A percentile compares a stretch with the other conserved stretches of the same genome.
phyloP scores from a whole-genome alignment of 2,329 filamentous ascomycete genomes.

The Teratosphaeria destructans region DNA sequence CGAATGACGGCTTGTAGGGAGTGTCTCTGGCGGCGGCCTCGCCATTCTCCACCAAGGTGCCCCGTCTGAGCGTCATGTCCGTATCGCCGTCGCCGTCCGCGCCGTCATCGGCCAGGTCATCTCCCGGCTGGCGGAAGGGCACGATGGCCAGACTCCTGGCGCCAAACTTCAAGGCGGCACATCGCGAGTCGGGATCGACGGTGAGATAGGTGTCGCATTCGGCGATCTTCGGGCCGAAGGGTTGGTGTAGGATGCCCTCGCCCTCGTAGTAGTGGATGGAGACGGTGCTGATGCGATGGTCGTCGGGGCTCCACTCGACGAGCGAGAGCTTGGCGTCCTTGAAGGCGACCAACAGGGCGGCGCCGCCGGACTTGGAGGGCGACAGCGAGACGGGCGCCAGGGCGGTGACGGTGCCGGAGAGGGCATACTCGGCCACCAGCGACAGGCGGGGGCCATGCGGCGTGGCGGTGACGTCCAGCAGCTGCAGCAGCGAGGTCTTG shows the following conservation, averaged over 20 bases:
- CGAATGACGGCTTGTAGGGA: slow-evolving; percentile 84
- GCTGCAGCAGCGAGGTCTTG: slow-evolving; percentile 84
- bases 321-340: slow-evolving; percentile 88
- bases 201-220: slow-evolving; percentile 72
- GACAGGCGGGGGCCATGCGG: slow-evolving; percentile 51
- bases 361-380: slow-evolving; percentile 66
- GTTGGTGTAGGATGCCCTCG: slow-evolving; percentile 53
- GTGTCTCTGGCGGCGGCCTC: slow-evolving; percentile 34
- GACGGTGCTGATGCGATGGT: slow-evolving; percentile 68
- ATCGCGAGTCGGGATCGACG: slow-evolving; percentile 84
- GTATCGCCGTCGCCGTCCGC: slow-evolving; percentile 35
- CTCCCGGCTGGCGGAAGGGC: slow-evolving; percentile 76
- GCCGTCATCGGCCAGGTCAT: slow-evolving; percentile 66
- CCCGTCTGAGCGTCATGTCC: slow-evolving; percentile 16
- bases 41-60: slow-evolving; percentile 23
- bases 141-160: slow-evolving; percentile 81
- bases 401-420: slow-evolving; percentile 76
- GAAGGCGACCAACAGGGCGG: slow-evolving; percentile 73
- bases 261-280: slow-evolving; percentile 98
- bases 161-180: slow-evolving; percentile 89
- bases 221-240: slow-evolving; percentile 68
- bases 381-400: slow-evolving; percentile 63
- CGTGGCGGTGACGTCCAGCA: slow-evolving; percentile 46
- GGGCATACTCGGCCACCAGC: slow-evolving; percentile 70
- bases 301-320: slow-evolving; percentile 83